phyloP scores from a whole-genome alignment of 257 asterid genomes.

The Ocimum tenuiflorum region DNA sequence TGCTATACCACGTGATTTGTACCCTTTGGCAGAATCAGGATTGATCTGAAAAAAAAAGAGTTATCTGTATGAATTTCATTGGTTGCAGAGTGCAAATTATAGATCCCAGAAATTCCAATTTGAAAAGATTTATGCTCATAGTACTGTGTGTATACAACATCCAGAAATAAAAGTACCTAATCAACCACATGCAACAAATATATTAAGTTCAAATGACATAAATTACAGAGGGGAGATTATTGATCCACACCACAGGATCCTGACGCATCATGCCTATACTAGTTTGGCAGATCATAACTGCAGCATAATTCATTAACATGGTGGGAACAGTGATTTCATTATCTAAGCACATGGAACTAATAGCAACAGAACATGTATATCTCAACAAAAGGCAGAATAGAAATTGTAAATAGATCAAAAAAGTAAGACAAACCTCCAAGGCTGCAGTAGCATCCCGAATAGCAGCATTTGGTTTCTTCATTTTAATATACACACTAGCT shows the following conservation, averaged over 20 bases:
- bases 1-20: conserved; percentile 94
- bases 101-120: background rate
- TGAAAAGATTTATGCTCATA: background rate
- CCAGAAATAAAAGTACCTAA: background rate
- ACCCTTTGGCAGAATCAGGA: conserved; percentile 98
- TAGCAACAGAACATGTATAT: background rate
- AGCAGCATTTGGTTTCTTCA: conserved; percentile 98
- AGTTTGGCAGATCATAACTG: background rate
- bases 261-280: background rate
- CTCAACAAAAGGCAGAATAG: background rate
- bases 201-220: background rate
- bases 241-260: background rate
- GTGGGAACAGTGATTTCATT: background rate
- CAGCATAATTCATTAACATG: background rate
- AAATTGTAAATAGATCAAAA: background rate
- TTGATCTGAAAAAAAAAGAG: conserved; percentile 55
- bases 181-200: background rate
- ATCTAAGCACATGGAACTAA: background rate
- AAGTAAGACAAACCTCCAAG: conserved; percentile 50
- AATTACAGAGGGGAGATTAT: background rate
- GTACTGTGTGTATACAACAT: background rate
- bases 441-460: conserved; percentile 94
- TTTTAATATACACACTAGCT: conserved; percentile 82
- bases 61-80: background rate
- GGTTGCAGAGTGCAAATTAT: background rate